These are phyloP conservation scores for Dalbergia cultrata DNA, from an alignment of 306 rosid genomes.

Conservation along the genomic window DNA sequence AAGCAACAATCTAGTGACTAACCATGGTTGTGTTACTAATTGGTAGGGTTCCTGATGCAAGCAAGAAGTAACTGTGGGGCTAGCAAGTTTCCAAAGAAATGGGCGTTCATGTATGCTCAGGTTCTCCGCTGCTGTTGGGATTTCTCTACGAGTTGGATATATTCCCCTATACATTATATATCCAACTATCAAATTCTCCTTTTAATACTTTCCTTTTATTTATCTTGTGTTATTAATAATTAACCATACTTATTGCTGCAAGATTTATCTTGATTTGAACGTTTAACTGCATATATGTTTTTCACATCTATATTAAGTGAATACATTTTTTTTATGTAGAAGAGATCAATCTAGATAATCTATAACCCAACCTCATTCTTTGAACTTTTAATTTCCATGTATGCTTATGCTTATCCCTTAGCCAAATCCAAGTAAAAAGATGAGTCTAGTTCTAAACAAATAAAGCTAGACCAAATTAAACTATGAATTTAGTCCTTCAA, in stretches of 20 bases:
- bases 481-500: too few relatives aligned
- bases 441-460: background rate
- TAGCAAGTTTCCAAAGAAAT: constrained; percentile 49
- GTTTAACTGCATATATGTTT: background rate
- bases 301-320: background rate
- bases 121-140: constrained; percentile 48
- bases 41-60: background rate
- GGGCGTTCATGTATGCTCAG: constrained; percentile 54
- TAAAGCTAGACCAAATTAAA: background rate
- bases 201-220: too few relatives aligned
- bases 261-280: background rate
- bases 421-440: background rate
- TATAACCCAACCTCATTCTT: background rate
- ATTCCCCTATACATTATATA: too few relatives aligned
- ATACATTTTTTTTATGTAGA: background rate
- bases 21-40: constrained; percentile 33
- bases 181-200: too few relatives aligned
- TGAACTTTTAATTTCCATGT: background rate
- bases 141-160: too few relatives aligned
- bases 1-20: too few relatives aligned
- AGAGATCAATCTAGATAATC: background rate
- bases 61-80: background rate
- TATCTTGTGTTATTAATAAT: background rate
- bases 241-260: background rate
- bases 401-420: background rate